Conservation (phyloP, 208 protist species). For the Trypanosoma boissoni region DNA sequence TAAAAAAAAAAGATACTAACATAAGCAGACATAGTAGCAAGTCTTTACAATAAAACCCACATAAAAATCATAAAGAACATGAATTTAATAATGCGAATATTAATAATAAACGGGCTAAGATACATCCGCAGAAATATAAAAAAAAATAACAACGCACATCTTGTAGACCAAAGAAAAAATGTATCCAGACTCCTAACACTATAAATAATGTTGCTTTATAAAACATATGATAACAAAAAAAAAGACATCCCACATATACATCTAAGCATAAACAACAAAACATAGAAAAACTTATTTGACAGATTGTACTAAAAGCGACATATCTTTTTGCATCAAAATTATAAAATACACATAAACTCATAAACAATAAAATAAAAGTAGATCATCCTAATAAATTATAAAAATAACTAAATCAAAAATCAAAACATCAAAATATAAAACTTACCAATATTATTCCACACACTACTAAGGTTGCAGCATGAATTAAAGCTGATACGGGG, state of each 20-base stretch:
- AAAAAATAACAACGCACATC: slow-evolving; percentile 80
- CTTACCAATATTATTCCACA: slow-evolving; percentile 75
- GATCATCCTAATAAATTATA: slow-evolving; percentile 71
- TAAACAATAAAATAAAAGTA: slow-evolving; percentile 74
- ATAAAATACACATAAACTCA: slow-evolving; percentile 75
- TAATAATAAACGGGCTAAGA: slow-evolving; percentile 53
- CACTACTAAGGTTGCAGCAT: slow-evolving; percentile 75
- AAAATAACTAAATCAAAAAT: slow-evolving; percentile 89
- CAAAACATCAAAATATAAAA: slow-evolving; percentile 78
- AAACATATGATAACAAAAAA: slow-evolving; percentile 89
- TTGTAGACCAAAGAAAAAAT: slow-evolving; percentile 81
- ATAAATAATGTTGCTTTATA: slow-evolving; percentile 86
- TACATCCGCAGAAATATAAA: slow-evolving; percentile 75
- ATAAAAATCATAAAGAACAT: slow-evolving; percentile 83
- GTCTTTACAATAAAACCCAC: slow-evolving; percentile 88
- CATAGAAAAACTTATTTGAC: slow-evolving; percentile 87
- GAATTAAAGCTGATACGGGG: slow-evolving; percentile 77
- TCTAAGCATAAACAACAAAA: slow-evolving; percentile 78
- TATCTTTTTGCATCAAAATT: slow-evolving; percentile 87
- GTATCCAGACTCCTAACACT: slow-evolving; percentile 75
- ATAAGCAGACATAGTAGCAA: slow-evolving; percentile 66
- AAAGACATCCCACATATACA: slow-evolving; percentile 77
- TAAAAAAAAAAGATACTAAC: slow-evolving; percentile 75
- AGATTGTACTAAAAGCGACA: slow-evolving; percentile 84
- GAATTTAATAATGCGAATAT: slow-evolving; percentile 81